Percentiles rank a stretch among this genome's conserved stretches.
These are phyloP conservation scores for Elongisporangium anandrum DNA, from an alignment of 352 stramenopile species.

Conservation along the genomic window DNA sequence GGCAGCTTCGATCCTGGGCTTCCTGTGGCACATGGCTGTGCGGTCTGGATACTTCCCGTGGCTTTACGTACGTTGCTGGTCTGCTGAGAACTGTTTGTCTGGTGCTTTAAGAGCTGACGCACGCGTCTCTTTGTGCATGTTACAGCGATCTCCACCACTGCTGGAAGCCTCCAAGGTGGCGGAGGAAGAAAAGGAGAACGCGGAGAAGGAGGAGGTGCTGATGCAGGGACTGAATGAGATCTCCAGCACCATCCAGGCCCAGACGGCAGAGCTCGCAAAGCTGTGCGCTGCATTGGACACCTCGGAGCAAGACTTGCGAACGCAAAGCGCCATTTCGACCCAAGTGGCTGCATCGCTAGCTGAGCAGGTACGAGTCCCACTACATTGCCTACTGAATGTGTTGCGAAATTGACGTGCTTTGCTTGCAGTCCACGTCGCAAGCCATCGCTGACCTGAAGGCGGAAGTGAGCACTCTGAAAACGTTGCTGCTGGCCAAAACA, in stretches of 20 bases:
- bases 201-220: constrained; percentile 46
- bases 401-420: neutral
- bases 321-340: constrained; percentile 28
- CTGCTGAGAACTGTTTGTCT: too few species aligned
- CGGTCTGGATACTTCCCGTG: constrained; percentile 65
- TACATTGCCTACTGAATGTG: neutral
- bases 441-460: constrained; percentile 66
- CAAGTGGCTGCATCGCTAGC: constrained; percentile 43
- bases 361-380: constrained; percentile 26
- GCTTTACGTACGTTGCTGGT: constrained; percentile 14
- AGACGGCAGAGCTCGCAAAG: constrained; percentile 56
- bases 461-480: constrained; percentile 62
- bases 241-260: constrained; percentile 54
- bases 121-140: too few species aligned
- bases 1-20: constrained; percentile 60
- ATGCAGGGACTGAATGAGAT: constrained; percentile 39
- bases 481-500: constrained; percentile 40
- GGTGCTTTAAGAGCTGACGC: too few species aligned
- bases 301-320: constrained; percentile 52
- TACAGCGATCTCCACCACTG: constrained; percentile 32
- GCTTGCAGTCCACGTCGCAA: constrained; percentile 29
- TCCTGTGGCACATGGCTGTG: constrained; percentile 75
- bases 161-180: constrained; percentile 39
- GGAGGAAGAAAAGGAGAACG: constrained; percentile 47
- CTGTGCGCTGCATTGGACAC: constrained; percentile 46